Conservation (phyloP, 2,329 filamentous ascomycete species). For the Trichoderma afroharzianum region DNA sequence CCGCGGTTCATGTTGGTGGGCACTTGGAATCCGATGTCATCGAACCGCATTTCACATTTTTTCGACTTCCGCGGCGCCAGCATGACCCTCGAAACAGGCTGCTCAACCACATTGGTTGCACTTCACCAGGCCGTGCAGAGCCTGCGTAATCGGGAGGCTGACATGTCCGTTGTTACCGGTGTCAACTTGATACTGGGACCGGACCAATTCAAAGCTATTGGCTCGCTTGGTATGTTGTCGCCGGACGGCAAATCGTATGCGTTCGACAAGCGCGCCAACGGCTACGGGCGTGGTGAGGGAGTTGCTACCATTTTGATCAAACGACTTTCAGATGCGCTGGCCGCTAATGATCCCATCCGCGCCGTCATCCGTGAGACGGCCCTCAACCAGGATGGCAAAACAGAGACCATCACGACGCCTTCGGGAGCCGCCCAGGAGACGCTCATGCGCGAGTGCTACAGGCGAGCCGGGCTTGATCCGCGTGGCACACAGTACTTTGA, state of each 20-base stretch:
- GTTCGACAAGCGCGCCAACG: background rate
- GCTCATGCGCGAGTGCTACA: background rate
- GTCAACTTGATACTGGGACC: slow-evolving; percentile 20
- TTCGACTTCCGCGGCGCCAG: slow-evolving; percentile 11
- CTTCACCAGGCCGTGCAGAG: slow-evolving; percentile 3
- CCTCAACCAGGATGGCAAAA: slow-evolving; percentile 12
- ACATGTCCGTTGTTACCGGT: slow-evolving; percentile 15
- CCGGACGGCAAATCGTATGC: slow-evolving; percentile 2
- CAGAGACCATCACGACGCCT: slow-evolving; percentile 7
- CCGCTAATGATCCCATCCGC: slow-evolving; percentile 1
- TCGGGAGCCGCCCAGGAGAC: background rate
- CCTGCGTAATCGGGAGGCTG: background rate
- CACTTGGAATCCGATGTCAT: background rate
- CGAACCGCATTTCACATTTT: slow-evolving; percentile 15
- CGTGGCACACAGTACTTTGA: slow-evolving; percentile 4
- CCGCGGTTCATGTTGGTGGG: background rate
- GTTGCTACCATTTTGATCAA: slow-evolving; percentile 1
- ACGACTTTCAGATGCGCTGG: background rate
- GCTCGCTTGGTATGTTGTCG: background rate
- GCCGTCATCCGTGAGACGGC: slow-evolving; percentile 1
- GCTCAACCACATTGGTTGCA: background rate
- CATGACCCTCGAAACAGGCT: slow-evolving; percentile 13
- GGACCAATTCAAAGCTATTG: background rate
- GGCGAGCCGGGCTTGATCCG: background rate
- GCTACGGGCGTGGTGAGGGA: slow-evolving; percentile 16